These are phyloP conservation scores for Clarkia xantiana DNA, from an alignment of 345 rosid species.

Conservation along the genomic window DNA sequence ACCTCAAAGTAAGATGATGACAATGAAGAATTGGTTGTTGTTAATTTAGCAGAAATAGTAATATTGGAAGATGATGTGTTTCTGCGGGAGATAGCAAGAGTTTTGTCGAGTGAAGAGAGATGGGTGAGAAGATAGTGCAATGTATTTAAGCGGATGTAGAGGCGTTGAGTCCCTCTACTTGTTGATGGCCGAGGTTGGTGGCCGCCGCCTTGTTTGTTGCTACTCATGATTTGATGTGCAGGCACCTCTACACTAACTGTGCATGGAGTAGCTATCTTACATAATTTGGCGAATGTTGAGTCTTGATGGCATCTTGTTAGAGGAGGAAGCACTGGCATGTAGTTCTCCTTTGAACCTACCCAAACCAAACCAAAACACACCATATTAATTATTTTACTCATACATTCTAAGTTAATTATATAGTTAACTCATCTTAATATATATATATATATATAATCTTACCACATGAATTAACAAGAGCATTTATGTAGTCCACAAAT, in stretches of 20 bases:
- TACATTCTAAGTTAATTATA: too few relatives aligned
- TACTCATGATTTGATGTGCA: conserved; percentile 1
- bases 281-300: conserved; percentile 49
- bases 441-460: too few relatives aligned
- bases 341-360: conserved; percentile 67
- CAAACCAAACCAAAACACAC: too few relatives aligned
- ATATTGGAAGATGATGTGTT: too few relatives aligned
- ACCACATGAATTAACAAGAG: conserved; percentile 73
- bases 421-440: too few relatives aligned
- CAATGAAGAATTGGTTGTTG: too few relatives aligned
- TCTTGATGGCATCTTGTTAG: conserved; percentile 67
- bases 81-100: conserved; percentile 34
- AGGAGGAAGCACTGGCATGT: conserved; percentile 64
- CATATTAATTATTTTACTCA: too few relatives aligned
- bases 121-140: conserved; percentile 54
- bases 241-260: conserved; percentile 21
- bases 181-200: conserved; percentile 67
- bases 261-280: conserved; percentile 71
- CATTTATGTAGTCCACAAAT: conserved; percentile 42
- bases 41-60: too few relatives aligned
- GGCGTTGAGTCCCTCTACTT: conserved; percentile 82
- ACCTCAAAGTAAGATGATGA: conserved; percentile 51
- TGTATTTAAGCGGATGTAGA: conserved; percentile 77
- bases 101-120: conserved; percentile 56
- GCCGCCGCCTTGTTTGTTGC: conserved; percentile 17